A percentile compares a stretch with the other conserved stretches of the same genome.
These are phyloP conservation scores for Drechslerella coelobrocha DNA, from an alignment of 2,329 filamentous ascomycete genomes.

Conservation along the genomic window DNA sequence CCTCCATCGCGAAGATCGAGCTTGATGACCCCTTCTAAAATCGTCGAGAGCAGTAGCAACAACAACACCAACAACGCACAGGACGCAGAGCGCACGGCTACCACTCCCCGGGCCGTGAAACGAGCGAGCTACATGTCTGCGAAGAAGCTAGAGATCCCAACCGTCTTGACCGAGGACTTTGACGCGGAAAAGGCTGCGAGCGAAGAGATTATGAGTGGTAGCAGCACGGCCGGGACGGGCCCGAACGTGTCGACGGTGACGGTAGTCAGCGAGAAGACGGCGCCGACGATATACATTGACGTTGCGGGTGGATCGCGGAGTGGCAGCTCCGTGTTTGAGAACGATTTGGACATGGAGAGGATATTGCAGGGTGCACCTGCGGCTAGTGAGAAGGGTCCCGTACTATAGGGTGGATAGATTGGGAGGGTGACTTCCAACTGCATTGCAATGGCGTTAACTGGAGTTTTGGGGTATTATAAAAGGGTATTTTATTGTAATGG, in stretches of 20 bases:
- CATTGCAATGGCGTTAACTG: constrained; percentile 32
- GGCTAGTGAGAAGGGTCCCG: not conserved
- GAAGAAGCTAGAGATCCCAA: constrained; percentile 36
- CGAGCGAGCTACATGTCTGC: constrained; percentile 33
- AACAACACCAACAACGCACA: not conserved
- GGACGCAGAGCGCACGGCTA: no score
- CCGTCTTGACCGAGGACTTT: constrained; percentile 14
- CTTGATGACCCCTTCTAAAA: no score
- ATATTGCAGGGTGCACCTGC: not conserved
- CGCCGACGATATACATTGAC: constrained; percentile 18
- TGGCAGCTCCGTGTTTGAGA: constrained; percentile 6
- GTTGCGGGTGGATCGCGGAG: constrained; percentile 1
- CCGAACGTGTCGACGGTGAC: constrained; percentile 2
- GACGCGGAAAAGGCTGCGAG: constrained; percentile 16
- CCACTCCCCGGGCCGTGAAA: constrained; percentile 12
- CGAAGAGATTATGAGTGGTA: constrained; percentile 6
- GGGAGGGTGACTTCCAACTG: no score
- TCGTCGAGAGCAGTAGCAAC: not conserved
- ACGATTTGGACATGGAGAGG: constrained; percentile 10
- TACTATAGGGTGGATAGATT: no score
- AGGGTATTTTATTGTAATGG: not conserved
- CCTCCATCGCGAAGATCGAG: no score
- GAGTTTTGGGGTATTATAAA: constrained; percentile 24
- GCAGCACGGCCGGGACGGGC: constrained; percentile 6
- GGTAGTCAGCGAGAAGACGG: constrained; percentile 1